phyloP scores from a whole-genome alignment of 2,329 filamentous ascomycete species.

The Fusarium burgessii region DNA sequence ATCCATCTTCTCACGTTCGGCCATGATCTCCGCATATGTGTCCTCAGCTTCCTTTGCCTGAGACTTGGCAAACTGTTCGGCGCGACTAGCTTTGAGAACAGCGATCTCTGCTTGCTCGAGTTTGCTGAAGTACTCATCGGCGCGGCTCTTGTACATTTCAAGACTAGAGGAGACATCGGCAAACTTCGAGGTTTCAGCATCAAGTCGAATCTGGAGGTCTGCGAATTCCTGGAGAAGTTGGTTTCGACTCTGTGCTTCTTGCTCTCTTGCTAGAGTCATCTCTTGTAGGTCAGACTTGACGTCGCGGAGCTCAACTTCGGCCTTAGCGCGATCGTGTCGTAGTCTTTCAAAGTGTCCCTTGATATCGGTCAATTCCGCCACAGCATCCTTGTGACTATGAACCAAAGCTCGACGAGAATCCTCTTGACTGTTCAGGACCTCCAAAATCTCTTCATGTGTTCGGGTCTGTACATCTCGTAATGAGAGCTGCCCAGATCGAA shows the following conservation, averaged over 20 bases:
- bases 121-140: constrained; percentile 97
- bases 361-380: constrained; percentile 86
- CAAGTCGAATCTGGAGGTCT: constrained; percentile 91
- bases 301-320: constrained; percentile 91
- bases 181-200: constrained; percentile 87
- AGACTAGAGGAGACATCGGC: constrained; percentile 87
- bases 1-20: constrained; percentile 92
- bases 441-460: constrained; percentile 93
- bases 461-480: constrained; percentile 92
- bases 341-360: constrained; percentile 89
- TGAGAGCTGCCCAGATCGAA: constrained; percentile 87
- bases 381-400: constrained; percentile 85
- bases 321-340: constrained; percentile 80
- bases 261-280: constrained; percentile 80
- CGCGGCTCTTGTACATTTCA: constrained; percentile 88
- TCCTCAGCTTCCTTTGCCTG: constrained; percentile 94
- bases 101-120: constrained; percentile 97
- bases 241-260: constrained; percentile 87
- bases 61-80: constrained; percentile 92
- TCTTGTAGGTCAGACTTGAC: constrained; percentile 86
- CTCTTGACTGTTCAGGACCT: constrained; percentile 93
- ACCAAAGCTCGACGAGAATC: constrained; percentile 85
- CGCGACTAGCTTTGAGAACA: constrained; percentile 89
- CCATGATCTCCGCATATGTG: constrained; percentile 88
- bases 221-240: constrained; percentile 93